phyloP scores from a whole-genome alignment of 2,329 filamentous ascomycete species.

The Mycosphaerella sp. region DNA sequence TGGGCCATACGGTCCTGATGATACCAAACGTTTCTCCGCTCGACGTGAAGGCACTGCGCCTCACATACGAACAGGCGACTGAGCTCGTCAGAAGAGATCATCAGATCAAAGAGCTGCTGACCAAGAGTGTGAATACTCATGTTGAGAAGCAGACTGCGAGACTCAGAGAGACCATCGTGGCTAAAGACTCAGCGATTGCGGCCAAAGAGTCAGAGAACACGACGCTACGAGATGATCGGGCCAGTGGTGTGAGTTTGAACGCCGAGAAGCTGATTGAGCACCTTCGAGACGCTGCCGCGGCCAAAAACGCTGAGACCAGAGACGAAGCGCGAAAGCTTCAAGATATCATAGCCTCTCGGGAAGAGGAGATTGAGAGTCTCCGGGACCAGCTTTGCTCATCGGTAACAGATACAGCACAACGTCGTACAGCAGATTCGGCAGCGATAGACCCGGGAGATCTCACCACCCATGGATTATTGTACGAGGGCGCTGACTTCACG shows the following conservation, averaged over 20 bases:
- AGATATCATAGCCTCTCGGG: background rate
- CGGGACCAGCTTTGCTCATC: background rate
- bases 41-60: constrained; percentile 29
- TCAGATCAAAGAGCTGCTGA: constrained; percentile 45
- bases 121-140: constrained; percentile 52
- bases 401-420: too few species aligned
- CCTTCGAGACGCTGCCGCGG: background rate
- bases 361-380: background rate
- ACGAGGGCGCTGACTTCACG: constrained; percentile 6
- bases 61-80: constrained; percentile 47
- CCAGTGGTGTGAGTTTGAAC: constrained; percentile 52
- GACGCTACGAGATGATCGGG: constrained; percentile 2
- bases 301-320: background rate
- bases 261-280: constrained; percentile 36
- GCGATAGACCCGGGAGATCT: background rate
- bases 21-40: background rate
- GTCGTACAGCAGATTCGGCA: background rate
- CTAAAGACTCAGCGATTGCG: constrained; percentile 29
- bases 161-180: constrained; percentile 32
- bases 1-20: background rate
- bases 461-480: constrained; percentile 1
- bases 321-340: constrained; percentile 5
- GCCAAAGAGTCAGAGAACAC: too few species aligned
- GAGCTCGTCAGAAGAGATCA: constrained; percentile 48
- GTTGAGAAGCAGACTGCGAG: constrained; percentile 39